These are phyloP conservation scores for Xylaria sp. DNA, from an alignment of 495 filamentous ascomycete species.

Conservation along the genomic window DNA sequence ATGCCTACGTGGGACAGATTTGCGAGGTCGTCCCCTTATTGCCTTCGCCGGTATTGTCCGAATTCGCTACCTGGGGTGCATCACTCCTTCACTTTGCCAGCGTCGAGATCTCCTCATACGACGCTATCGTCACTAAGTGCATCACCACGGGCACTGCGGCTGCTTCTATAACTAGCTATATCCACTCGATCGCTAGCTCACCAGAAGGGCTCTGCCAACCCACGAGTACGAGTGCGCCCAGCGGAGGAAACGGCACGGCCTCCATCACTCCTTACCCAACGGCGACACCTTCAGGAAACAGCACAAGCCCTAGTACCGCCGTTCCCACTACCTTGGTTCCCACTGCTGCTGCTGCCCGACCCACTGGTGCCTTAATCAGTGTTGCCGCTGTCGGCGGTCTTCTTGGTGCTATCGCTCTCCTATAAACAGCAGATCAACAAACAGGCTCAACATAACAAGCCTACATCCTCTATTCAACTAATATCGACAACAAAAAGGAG, in stretches of 20 bases:
- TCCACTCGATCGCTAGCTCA: constrained; percentile 15
- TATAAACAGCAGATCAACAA: not conserved
- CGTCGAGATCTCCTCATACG: constrained; percentile 10
- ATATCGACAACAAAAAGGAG: not conserved
- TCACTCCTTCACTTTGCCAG: constrained; percentile 3
- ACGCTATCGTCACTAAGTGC: constrained; percentile 14
- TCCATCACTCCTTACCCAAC: constrained; percentile 5
- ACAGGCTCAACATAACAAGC: not conserved
- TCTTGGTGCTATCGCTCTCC: constrained; percentile 4
- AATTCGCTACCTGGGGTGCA: not conserved
- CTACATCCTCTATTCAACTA: not conserved
- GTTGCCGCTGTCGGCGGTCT: constrained; percentile 1
- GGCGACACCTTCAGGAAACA: constrained; percentile 9
- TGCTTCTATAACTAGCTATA: constrained; percentile 14
- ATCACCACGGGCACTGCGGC: not conserved
- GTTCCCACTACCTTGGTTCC: not conserved
- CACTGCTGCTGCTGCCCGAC: constrained; percentile 9
- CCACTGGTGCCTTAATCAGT: constrained; percentile 1
- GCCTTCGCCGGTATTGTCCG: not conserved
- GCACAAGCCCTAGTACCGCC: not conserved
- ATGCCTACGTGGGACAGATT: not conserved
- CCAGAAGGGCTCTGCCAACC: not conserved
- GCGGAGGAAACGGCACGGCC: constrained; percentile 10
- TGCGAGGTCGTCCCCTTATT: not conserved
- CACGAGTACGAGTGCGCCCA: not conserved